phyloP scores from a whole-genome alignment of 2,329 filamentous ascomycete species.

The Fusarium sarcochroum region DNA sequence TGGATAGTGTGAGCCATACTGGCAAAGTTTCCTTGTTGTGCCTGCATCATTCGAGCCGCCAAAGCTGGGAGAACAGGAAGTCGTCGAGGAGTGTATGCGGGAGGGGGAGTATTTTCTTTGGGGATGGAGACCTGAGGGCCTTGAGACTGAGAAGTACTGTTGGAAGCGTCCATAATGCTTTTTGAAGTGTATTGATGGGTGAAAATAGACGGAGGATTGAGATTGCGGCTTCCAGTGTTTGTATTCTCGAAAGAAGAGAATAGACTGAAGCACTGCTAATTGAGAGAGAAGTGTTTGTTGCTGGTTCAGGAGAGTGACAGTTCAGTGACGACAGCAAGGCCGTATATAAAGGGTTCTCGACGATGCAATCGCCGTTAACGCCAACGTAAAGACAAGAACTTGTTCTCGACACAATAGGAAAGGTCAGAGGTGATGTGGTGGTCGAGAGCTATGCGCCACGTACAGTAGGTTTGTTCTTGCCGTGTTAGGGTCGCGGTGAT shows the following conservation, averaged over 20 bases:
- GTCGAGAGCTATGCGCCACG: slow-evolving; percentile 44
- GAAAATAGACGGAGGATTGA: not conserved
- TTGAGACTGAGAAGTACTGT: slow-evolving; percentile 32
- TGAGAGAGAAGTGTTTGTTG: slow-evolving; percentile 1
- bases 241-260: not conserved
- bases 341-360: slow-evolving; percentile 34
- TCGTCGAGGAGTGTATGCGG: slow-evolving; percentile 50
- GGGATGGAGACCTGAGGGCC: slow-evolving; percentile 26
- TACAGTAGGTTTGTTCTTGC: slow-evolving; percentile 22
- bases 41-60: slow-evolving; percentile 35
- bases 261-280: not conserved
- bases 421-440: slow-evolving; percentile 22
- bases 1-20: slow-evolving; percentile 15
- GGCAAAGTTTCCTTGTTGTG: slow-evolving; percentile 16
- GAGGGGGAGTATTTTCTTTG: slow-evolving; percentile 49
- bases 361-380: slow-evolving; percentile 23
- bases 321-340: slow-evolving; percentile 13
- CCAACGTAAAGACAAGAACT: slow-evolving; percentile 30
- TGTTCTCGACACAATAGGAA: slow-evolving; percentile 38
- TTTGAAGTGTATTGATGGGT: not conserved
- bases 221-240: not conserved
- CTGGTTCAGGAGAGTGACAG: not conserved
- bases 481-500: slow-evolving; percentile 13
- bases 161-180: slow-evolving; percentile 35
- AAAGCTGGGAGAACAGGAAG: slow-evolving; percentile 32